These are phyloP conservation scores for Peribolospora baueri DNA, from an alignment of 768 basidiomycete genomes.

Conservation along the genomic window DNA sequence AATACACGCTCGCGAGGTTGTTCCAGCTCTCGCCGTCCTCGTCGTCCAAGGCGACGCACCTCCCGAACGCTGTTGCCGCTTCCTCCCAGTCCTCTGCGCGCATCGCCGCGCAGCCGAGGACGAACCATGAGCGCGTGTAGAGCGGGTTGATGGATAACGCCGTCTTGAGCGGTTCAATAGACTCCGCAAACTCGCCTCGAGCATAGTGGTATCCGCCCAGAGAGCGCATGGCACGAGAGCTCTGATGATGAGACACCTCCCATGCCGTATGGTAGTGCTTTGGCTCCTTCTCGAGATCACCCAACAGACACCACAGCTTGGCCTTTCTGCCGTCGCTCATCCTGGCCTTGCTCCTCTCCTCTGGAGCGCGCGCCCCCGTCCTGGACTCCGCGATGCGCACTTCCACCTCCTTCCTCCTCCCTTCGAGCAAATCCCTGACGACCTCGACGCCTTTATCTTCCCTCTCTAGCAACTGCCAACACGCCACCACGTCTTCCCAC, in stretches of 20 bases:
- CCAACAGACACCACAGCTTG: conserved; percentile 83
- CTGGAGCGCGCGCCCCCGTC: conserved; percentile 27
- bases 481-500: conserved; percentile 92
- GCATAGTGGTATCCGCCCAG: conserved; percentile 65
- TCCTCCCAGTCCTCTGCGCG: conserved; percentile 61
- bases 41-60: conserved; percentile 75
- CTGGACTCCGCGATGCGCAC: conserved; percentile 33
- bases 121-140: conserved; percentile 72
- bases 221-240: conserved; percentile 73
- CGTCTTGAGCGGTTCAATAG: conserved; percentile 39
- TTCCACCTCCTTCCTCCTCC: conserved; percentile 61
- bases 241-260: conserved; percentile 51
- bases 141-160: conserved; percentile 78
- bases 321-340: conserved; percentile 27
- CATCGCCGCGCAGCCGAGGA: conserved; percentile 75
- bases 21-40: conserved; percentile 98
- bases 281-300: conserved; percentile 57
- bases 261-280: conserved; percentile 65
- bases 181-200: conserved; percentile 34
- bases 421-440: conserved; percentile 64
- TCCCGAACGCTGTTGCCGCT: conserved; percentile 54
- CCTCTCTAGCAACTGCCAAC: conserved; percentile 58
- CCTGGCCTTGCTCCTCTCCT: conserved; percentile 6
- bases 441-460: conserved; percentile 53
- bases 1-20: conserved; percentile 81